Conservation (phyloP, 2,329 filamentous ascomycete genomes). For the Ilyonectria destructans region DNA sequence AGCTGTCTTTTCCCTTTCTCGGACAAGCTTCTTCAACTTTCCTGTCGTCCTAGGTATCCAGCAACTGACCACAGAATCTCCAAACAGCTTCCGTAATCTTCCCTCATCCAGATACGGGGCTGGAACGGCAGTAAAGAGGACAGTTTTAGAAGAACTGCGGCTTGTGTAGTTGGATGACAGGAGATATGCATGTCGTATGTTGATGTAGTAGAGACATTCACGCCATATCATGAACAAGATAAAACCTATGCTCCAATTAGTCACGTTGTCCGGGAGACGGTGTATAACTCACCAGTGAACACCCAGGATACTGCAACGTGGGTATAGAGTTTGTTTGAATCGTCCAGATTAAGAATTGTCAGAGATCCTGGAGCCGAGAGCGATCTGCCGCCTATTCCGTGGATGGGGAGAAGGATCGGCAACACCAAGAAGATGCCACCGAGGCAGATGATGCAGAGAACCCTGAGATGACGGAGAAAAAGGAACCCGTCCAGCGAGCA, state of each 20-base stretch:
- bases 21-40: background rate
- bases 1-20: background rate
- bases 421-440: slow-evolving; percentile 2
- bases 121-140: slow-evolving; percentile 9
- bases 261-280: background rate
- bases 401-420: slow-evolving; percentile 14
- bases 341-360: slow-evolving; percentile 3
- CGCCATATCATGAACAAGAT: slow-evolving; percentile 7
- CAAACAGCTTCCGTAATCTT: slow-evolving; percentile 8
- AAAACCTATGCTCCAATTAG: slow-evolving; percentile 1
- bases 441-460: slow-evolving; percentile 7
- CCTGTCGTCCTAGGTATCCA: slow-evolving; percentile 10
- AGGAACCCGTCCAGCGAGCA: slow-evolving; percentile 94
- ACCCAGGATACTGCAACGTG: slow-evolving; percentile 3
- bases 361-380: background rate
- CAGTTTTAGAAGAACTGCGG: background rate
- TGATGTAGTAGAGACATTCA: slow-evolving; percentile 11
- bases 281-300: background rate
- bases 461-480: slow-evolving; percentile 52
- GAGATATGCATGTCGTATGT: slow-evolving; percentile 7
- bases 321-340: background rate
- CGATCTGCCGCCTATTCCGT: background rate
- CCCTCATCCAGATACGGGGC: background rate
- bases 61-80: background rate
- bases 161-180: background rate